Conservation (phyloP, 2,329 filamentous ascomycete genomes). For the Fusarium coffeatum region DNA sequence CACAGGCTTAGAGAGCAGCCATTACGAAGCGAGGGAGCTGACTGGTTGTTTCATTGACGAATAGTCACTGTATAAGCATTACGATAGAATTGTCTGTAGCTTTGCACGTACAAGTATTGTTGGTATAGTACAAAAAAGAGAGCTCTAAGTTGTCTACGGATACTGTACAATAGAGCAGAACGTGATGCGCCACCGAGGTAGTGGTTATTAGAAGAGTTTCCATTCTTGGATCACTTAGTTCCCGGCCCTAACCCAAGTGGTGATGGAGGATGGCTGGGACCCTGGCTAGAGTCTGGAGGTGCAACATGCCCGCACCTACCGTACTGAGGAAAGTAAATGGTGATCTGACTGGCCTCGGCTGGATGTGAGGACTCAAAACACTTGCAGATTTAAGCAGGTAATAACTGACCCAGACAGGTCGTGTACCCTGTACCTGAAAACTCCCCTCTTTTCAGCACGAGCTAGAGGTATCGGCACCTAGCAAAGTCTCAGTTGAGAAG, state of each 20-base stretch:
- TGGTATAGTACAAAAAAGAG: not conserved
- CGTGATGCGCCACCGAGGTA: constrained; percentile 33
- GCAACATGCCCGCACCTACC: not conserved
- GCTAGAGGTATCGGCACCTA: constrained; percentile 1
- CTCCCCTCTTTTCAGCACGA: constrained; percentile 12
- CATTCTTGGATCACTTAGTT: constrained; percentile 40
- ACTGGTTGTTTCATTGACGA: not conserved
- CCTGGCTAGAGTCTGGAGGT: constrained; percentile 10
- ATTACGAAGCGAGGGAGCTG: constrained; percentile 1
- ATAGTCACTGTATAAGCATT: not conserved
- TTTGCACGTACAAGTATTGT: not conserved
- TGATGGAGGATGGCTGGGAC: constrained; percentile 31
- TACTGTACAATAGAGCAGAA: not conserved
- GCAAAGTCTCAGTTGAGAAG: not conserved
- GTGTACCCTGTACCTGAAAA: not conserved
- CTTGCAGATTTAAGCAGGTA: constrained; percentile 10
- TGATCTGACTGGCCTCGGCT: not conserved
- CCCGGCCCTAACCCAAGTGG: constrained; percentile 32
- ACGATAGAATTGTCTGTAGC: not conserved
- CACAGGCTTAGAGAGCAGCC: constrained; percentile 1
- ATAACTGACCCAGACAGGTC: not conserved
- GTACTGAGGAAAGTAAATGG: not conserved
- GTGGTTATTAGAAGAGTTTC: constrained; percentile 27
- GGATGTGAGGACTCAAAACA: not conserved
- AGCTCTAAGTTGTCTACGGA: not conserved